phyloP scores from a whole-genome alignment of 2,329 filamentous ascomycete species.

The Stagonosporopsis tanaceti region DNA sequence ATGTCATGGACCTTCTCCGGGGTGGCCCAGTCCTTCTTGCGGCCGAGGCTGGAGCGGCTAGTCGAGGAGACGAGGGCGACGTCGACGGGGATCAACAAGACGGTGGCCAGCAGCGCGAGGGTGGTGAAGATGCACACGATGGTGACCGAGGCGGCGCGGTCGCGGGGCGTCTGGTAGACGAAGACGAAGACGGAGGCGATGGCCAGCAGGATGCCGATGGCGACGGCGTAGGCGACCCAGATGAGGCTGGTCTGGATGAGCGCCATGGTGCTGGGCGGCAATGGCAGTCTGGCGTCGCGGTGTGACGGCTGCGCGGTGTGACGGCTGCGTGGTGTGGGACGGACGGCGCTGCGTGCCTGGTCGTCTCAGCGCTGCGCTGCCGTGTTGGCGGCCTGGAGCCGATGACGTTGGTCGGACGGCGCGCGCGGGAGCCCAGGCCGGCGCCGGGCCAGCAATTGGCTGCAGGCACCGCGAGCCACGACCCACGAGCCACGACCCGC shows the following conservation, averaged over 20 bases:
- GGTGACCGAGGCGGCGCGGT: slow-evolving; percentile 83
- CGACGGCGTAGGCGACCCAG: slow-evolving; percentile 91
- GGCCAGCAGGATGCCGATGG: slow-evolving; percentile 76
- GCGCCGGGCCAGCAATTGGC: too few species aligned
- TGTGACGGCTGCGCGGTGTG: neutral
- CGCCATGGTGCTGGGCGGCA: slow-evolving; percentile 57
- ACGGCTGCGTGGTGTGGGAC: too few species aligned
- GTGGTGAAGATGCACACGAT: slow-evolving; percentile 86
- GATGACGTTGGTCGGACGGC: too few species aligned
- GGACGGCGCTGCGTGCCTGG: neutral
- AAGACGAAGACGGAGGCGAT: slow-evolving; percentile 87
- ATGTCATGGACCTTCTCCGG: slow-evolving; percentile 81
- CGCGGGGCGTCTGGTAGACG: slow-evolving; percentile 87
- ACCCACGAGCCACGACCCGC: too few species aligned
- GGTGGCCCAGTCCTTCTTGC: slow-evolving; percentile 94
- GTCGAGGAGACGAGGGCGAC: slow-evolving; percentile 94
- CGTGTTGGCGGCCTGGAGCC: too few species aligned
- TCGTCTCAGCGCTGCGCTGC: too few species aligned
- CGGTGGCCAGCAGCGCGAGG: slow-evolving; percentile 86
- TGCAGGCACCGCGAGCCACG: too few species aligned
- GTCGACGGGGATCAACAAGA: slow-evolving; percentile 92
- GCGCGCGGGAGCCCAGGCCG: too few species aligned
- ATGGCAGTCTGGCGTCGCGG: too few species aligned
- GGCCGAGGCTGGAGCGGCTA: slow-evolving; percentile 74
- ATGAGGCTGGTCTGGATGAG: slow-evolving; percentile 89